phyloP scores from a whole-genome alignment of 2,329 filamentous ascomycete species.

The Truncatella angustata region DNA sequence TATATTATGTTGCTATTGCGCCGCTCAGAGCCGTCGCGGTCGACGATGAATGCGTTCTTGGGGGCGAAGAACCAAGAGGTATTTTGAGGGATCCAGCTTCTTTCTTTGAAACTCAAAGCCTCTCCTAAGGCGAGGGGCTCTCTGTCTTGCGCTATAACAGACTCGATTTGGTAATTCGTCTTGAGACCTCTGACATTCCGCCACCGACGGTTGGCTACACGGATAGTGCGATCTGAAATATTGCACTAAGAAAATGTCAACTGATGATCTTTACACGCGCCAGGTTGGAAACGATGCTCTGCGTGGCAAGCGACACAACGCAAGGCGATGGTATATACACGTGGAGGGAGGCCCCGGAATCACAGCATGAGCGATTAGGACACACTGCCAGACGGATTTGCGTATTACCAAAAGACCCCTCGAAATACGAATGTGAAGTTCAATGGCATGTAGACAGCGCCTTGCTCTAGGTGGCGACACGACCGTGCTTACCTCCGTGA shows the following conservation, averaged over 20 bases:
- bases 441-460: too few species aligned
- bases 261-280: neutral
- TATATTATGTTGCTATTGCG: constrained; percentile 55
- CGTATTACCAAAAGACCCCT: too few species aligned
- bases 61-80: constrained; percentile 62
- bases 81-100: constrained; percentile 51
- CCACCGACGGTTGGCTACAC: neutral
- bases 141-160: constrained; percentile 24
- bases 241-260: neutral
- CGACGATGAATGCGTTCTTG: constrained; percentile 57
- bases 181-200: constrained; percentile 26
- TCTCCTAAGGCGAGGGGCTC: constrained; percentile 21
- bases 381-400: too few species aligned
- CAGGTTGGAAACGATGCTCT: too few species aligned
- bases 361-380: too few species aligned
- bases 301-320: too few species aligned
- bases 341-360: too few species aligned
- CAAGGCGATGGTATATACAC: too few species aligned
- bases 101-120: constrained; percentile 15
- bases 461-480: neutral
- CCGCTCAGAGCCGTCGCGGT: constrained; percentile 60
- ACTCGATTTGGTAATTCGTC: constrained; percentile 23
- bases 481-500: constrained; percentile 21
- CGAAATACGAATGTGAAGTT: too few species aligned
- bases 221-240: neutral